Base-by-base conservation (phyloP, 2,329 filamentous ascomycete species). In the Alternaria sp. region DNA sequence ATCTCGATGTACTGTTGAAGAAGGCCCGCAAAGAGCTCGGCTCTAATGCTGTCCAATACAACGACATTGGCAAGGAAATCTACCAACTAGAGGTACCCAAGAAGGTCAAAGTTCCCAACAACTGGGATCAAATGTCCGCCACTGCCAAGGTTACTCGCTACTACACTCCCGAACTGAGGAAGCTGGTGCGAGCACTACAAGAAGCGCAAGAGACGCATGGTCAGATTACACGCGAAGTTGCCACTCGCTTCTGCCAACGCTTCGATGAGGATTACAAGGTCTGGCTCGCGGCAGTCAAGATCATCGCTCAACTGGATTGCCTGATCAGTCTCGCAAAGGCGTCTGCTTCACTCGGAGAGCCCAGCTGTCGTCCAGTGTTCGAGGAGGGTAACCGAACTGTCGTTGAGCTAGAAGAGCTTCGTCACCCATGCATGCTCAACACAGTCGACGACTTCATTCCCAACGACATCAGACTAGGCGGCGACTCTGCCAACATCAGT, bases 81-180 rank as follows among this genome's bases (percentile, higher is more conserved):
- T 98, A 97, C 81, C 95, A 99, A 80, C 85, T 99, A 11, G 96
- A 99, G 78, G 91, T 93, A 0, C 95, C 96, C 0, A 83, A 87
- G 73, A 97, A 96, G 79, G 83, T 92, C 74, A 97, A 96, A 79
- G 89, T 99, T 3, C 96, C 96, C 0, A 91, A 91, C 68, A 88
- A 84, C 72, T 99, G 96, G 94, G 90, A 93, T 67, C 95, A 98
- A 76, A 97, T 98, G 93, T 98, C 96, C 5, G 91, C 94, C 0
- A 98, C 96, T 0, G 88, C 91, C 66, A 89, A 90, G 60, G 92
- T 96, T 74, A 97, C 97, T 81, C 91, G 96, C 1, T 99, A 95
- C 83, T 99, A 98, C 82, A 97, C 94, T 70, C 87, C 90, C 1
- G 91, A 97, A 73, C 86, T 98, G 13, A 91, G 91, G 13, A 85